Evolutionary conservation across 225 moss, liverwort and hornwort genomes (phyloP).

Genomic region (Thuidium tamariscinum): DNA sequence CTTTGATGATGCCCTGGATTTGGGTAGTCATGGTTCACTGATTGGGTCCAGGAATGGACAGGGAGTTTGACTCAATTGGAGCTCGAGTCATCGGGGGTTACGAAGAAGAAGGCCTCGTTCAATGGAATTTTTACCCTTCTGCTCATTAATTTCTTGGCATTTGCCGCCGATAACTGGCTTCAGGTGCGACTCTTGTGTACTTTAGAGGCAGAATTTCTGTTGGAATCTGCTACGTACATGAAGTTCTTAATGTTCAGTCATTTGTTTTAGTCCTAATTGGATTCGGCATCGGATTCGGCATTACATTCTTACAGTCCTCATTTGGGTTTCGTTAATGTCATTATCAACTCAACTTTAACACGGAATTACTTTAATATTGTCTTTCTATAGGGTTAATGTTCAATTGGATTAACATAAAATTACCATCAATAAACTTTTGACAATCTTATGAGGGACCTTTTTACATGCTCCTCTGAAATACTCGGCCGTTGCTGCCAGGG

Average conservation of each 20-base stretch:
- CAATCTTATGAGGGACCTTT: not conserved
- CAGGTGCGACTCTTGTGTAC: constrained; percentile 31
- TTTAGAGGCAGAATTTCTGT: not conserved
- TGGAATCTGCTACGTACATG: not conserved
- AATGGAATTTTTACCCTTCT: constrained; percentile 77
- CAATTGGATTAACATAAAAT: not conserved
- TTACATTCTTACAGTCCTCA: not conserved
- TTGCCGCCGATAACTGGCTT: constrained; percentile 70
- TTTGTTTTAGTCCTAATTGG: not conserved
- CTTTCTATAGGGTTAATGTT: not conserved
- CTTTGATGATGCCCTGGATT: not conserved
- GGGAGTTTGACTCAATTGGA: constrained; percentile 51
- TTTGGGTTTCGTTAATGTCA: not conserved
- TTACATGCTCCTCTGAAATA: not conserved
- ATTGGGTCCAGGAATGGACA: constrained; percentile 27
- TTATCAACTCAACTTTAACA: not conserved
- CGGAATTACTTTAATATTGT: not conserved
- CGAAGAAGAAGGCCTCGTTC: constrained; percentile 52
- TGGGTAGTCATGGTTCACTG: constrained; percentile 27
- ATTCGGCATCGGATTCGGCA: not conserved
- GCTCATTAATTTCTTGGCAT: constrained; percentile 69
- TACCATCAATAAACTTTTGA: not conserved
- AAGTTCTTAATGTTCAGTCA: not conserved
- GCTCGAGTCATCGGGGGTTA: constrained; percentile 23
- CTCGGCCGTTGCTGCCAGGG: not conserved